Evolutionary conservation across 139 green algal genomes (phyloP), one percentile per base, ranked within the genome.

Genomic region (Coelastrella sp.): DNA sequence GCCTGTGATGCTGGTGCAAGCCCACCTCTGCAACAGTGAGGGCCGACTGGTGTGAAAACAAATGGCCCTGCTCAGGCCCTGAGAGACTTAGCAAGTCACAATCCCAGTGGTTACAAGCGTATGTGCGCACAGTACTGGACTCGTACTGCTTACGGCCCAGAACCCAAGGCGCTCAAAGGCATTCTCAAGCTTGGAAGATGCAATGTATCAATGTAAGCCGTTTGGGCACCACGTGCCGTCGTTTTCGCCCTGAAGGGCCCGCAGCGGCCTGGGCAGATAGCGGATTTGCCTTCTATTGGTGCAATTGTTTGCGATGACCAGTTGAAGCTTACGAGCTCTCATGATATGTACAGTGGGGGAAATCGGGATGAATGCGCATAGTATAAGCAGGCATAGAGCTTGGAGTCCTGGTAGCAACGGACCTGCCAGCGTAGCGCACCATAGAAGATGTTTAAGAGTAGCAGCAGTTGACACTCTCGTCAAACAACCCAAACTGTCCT

Each of bases 401-500:
- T 76, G 17, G 68, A 76, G 19, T 24, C 1, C 68, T 76, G 79
- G 7, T 8, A 72, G 35, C n/a, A 86, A 14, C n/a, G n/a, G 59
- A 27, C 81, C 49, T 22, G 81, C 81, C 59, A 75, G 81, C 81
- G 57, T 70, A 57, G 59, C 56, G 56, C 79, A 85, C 17, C 79
- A 85, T n/a, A 86, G 56, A 74, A 63, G 81, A 75, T 86, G 81
- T 65, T 74, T 86, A 22, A 86, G 63, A 35, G 63, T 87, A 65
- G 73, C 85, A 75, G 73, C 85, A 90, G 68, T 66, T 56, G 85
- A 83, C 8, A 90, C 74, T 9, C 56, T 90, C 4, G 20, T 84
- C 8, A 84, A 90, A 19, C 84, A 90, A 65, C 85, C 85, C 59
- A 90, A 90, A 78, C 24, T 90, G 56, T 66, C n/a, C 0, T 90